Evolutionary conservation across 2,329 filamentous ascomycete genomes (phyloP), one percentile per base, ranked within the genome.

Genomic region (Dactylonectria estremocensis): DNA sequence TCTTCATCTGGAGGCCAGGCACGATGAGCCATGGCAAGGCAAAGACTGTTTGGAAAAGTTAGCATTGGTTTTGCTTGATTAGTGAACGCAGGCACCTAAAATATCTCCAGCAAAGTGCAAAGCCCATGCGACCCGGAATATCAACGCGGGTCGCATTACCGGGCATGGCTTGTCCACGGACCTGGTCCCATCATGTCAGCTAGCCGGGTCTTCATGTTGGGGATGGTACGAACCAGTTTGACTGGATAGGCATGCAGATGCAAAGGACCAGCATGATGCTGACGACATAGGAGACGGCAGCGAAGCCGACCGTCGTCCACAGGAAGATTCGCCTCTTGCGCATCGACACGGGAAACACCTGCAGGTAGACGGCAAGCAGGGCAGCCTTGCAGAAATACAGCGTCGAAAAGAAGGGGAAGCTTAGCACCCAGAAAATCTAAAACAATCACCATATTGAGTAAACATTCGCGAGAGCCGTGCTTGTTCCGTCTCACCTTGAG

Each of bases 381-480:
- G 69, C 69, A 3, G 69, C 66, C n/a, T 71, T 71, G 40, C 66
- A 67, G 10, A 67, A 37, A 10, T 71, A 71, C 3, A 67, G 66
- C 1, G 69, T 37, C 9, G 53, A 46, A 1, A 67, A 43, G 16
- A 71, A 71, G 0, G 69, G 69, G 7, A 71, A n/a, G 16, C 20
- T 28, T 13, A 37, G 49, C 10, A 64, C 35, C 69, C 69, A 71
- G 10, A 69, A 35, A 3, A 71, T 0, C 69, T 71, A 0, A 1
- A 0, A 3, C 1, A 14, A 50, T 67, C 4, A 70, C 14, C 9
- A 11, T 3, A 11, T 22, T 46, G 10, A 22, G n/a, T 14, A 22
- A 3, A 5, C 9, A 3, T 8, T 28, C 14, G 43, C 62, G 68
- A 1, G n/a, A 43, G n/a, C n/a, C 16, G 5, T n/a, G 14, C 43